Evolutionary conservation across 495 filamentous ascomycete species (phyloP).

Genomic region (Penicillium atrosanguineum): DNA sequence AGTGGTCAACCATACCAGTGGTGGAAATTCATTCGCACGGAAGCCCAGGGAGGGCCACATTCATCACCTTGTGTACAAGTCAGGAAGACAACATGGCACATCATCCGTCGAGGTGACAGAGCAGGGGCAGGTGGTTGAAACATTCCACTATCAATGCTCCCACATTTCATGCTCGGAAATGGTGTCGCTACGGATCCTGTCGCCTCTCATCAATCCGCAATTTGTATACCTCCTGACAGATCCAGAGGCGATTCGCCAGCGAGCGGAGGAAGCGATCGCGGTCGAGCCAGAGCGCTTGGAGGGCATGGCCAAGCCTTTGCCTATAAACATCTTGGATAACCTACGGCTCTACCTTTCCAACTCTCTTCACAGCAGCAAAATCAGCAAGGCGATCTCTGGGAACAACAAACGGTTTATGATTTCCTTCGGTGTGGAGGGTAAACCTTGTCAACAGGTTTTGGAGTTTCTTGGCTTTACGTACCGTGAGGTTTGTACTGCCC

Average conservation of each 20-base stretch:
- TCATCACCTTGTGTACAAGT: slow-evolving; percentile 47
- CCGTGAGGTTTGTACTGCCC: slow-evolving; percentile 28
- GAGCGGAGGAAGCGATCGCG: slow-evolving; percentile 51
- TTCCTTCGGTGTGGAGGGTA: slow-evolving; percentile 57
- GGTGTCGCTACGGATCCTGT: slow-evolving; percentile 53
- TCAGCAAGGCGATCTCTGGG: slow-evolving; percentile 56
- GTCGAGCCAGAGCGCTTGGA: slow-evolving; percentile 59
- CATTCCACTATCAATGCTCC: slow-evolving; percentile 60
- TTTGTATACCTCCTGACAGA: slow-evolving; percentile 58
- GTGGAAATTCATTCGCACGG: slow-evolving; percentile 12
- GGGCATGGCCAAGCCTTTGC: slow-evolving; percentile 45
- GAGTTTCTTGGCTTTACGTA: slow-evolving; percentile 59
- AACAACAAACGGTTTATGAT: slow-evolving; percentile 71
- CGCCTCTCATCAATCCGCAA: slow-evolving; percentile 48
- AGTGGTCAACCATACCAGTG: slow-evolving; percentile 40
- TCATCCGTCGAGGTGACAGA: slow-evolving; percentile 24
- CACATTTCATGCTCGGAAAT: slow-evolving; percentile 51
- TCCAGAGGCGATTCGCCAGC: slow-evolving; percentile 46
- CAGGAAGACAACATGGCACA: slow-evolving; percentile 29
- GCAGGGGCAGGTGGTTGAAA: slow-evolving; percentile 38
- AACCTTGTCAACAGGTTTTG: slow-evolving; percentile 60
- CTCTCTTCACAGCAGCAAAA: slow-evolving; percentile 45
- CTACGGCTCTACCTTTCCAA: slow-evolving; percentile 63
- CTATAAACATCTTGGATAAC: slow-evolving; percentile 51
- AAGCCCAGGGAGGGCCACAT: slow-evolving; percentile 31